These are phyloP conservation scores for Podosphaera fusca DNA, from an alignment of 2,329 filamentous ascomycete species.

Conservation along the genomic window DNA sequence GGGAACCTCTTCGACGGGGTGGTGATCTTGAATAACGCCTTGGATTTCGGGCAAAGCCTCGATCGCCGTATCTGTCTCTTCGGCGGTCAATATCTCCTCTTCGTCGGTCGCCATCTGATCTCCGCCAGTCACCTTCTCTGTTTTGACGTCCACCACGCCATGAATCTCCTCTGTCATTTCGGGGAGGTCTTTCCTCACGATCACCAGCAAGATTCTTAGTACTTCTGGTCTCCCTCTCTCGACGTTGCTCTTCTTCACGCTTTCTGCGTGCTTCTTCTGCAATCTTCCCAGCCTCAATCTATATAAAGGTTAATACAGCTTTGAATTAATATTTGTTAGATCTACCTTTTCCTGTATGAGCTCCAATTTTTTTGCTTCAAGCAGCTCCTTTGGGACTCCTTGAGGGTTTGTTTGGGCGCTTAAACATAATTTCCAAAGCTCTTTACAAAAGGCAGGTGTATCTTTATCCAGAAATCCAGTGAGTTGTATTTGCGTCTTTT, in stretches of 20 bases:
- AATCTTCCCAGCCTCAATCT: constrained; percentile 66
- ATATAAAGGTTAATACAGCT: constrained; percentile 1
- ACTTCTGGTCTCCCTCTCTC: constrained; percentile 46
- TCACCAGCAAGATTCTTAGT: constrained; percentile 42
- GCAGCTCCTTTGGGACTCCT: constrained; percentile 77
- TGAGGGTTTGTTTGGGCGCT: constrained; percentile 75
- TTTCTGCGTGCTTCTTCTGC: constrained; percentile 51
- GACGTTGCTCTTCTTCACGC: constrained; percentile 45
- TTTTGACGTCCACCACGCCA: constrained; percentile 25
- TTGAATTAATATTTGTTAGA: neutral
- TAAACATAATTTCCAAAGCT: constrained; percentile 75
- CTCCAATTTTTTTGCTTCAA: constrained; percentile 92
- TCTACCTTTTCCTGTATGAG: constrained; percentile 79
- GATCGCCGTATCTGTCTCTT: constrained; percentile 18
- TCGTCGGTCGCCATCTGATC: constrained; percentile 20
- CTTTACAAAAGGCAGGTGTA: constrained; percentile 70
- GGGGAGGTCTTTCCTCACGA: constrained; percentile 25
- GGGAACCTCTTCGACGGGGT: constrained; percentile 18
- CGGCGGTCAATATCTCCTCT: constrained; percentile 22
- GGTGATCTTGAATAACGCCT: constrained; percentile 23
- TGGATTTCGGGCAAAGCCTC: constrained; percentile 22
- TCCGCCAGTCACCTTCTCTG: constrained; percentile 20
- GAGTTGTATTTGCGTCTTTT: constrained; percentile 79
- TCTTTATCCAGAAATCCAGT: constrained; percentile 91
- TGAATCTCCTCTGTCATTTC: constrained; percentile 18